Conservation (phyloP, 129 eudicot species). For the Ambrosia trifida region DNA sequence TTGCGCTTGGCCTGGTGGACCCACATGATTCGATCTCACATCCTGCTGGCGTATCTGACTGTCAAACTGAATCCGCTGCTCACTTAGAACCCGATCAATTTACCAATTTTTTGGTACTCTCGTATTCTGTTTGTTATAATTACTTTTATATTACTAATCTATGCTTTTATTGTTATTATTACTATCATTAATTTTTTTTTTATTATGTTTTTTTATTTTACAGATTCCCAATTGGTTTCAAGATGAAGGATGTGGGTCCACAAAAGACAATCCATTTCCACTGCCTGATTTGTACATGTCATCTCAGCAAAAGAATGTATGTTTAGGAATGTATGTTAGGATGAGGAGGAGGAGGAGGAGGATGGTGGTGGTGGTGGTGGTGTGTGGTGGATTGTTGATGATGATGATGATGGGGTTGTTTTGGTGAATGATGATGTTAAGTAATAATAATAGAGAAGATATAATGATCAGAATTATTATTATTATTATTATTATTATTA, state of each 20-base stretch:
- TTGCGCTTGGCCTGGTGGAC: constrained; percentile 87
- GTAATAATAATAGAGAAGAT: too few relatives aligned
- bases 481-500: too few relatives aligned
- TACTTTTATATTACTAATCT: too few relatives aligned
- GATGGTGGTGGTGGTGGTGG: too few relatives aligned
- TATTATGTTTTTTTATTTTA: not conserved
- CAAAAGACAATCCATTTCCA: constrained; percentile 91
- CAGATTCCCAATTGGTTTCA: constrained; percentile 93
- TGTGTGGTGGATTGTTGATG: too few relatives aligned
- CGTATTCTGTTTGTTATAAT: not conserved
- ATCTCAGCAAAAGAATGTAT: constrained; percentile 74
- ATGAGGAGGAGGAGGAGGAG: too few relatives aligned
- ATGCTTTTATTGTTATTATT: too few relatives aligned
- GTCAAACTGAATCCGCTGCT: constrained; percentile 87
- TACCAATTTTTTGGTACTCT: constrained; percentile 77
- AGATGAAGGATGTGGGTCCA: constrained; percentile 70
- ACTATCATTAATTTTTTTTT: not conserved
- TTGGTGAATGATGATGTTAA: too few relatives aligned
- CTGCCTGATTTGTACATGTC: constrained; percentile 83
- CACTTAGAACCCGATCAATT: constrained; percentile 84
- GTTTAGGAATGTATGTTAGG: too few relatives aligned
- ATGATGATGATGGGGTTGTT: too few relatives aligned
- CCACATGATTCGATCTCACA: constrained; percentile 98
- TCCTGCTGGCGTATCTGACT: constrained; percentile 94
- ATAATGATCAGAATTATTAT: too few relatives aligned